A percentile compares a stretch with the other conserved stretches of the same genome.
These are phyloP conservation scores for Waltergamsia citrina DNA, from an alignment of 2,329 filamentous ascomycete genomes.

Conservation along the genomic window DNA sequence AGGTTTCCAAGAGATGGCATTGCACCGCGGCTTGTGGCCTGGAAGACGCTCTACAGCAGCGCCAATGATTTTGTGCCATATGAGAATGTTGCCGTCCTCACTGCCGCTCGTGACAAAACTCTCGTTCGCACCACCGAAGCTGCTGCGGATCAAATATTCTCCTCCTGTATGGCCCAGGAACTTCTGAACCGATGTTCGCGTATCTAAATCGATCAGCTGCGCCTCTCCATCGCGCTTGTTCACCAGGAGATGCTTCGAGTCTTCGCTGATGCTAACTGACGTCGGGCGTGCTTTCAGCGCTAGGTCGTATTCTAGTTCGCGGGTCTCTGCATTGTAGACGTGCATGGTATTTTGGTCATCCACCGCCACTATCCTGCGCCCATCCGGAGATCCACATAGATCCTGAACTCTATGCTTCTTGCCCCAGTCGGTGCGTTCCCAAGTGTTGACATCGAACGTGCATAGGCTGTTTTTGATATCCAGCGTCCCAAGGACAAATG, in stretches of 20 bases:
- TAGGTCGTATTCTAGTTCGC: conserved; percentile 67
- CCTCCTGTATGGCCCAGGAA: conserved; percentile 70
- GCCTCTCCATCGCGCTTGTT: conserved; percentile 73
- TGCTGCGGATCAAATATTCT: conserved; percentile 69
- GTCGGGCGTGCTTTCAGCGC: conserved; percentile 57
- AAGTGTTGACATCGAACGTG: conserved; percentile 53
- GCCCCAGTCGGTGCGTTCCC: conserved; percentile 56
- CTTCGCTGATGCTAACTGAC: conserved; percentile 70
- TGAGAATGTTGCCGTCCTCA: conserved; percentile 68
- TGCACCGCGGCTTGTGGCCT: conserved; percentile 70
- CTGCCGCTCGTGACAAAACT: conserved; percentile 88
- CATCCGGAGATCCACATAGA: conserved; percentile 73
- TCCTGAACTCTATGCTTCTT: conserved; percentile 72
- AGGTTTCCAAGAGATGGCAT: conserved; percentile 85
- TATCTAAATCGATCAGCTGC: conserved; percentile 68
- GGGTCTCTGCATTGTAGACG: conserved; percentile 72
- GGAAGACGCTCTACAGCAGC: conserved; percentile 65
- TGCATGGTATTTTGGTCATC: conserved; percentile 62
- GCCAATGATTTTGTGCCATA: conserved; percentile 86
- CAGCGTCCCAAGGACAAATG: conserved; percentile 72
- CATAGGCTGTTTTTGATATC: conserved; percentile 58
- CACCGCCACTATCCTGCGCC: conserved; percentile 69
- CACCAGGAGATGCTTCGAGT: conserved; percentile 73
- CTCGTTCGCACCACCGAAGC: conserved; percentile 83
- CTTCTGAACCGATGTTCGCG: conserved; percentile 59